Evolutionary conservation across 805 yeast genomes (phyloP).

Genomic region (Tetrapisispora taiwanensis): DNA sequence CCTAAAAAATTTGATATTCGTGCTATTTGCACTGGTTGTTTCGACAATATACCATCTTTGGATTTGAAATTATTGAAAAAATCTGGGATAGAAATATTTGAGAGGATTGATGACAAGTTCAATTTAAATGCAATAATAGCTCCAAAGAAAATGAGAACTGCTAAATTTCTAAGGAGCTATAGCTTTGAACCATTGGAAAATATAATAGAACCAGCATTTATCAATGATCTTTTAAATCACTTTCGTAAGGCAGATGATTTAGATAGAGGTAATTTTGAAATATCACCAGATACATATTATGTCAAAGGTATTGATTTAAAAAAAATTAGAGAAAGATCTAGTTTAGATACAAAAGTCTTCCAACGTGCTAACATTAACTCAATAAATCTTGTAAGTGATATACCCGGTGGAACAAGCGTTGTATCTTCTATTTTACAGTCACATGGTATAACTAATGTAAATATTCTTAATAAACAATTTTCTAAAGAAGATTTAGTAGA

Average conservation of each 20-base stretch:
- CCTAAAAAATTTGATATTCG: slow-evolving; percentile 28
- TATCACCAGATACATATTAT: no score
- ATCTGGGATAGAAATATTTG: slow-evolving; percentile 48
- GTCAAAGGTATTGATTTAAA: no score
- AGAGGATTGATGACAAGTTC: slow-evolving; percentile 18
- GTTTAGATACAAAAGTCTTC: slow-evolving; percentile 16
- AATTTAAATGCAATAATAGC: slow-evolving; percentile 53
- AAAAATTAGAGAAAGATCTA: slow-evolving; percentile 11
- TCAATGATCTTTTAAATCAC: slow-evolving; percentile 37
- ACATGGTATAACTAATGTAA: slow-evolving; percentile 21
- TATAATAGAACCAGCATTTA: slow-evolving; percentile 46
- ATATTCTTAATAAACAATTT: slow-evolving; percentile 14
- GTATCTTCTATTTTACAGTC: slow-evolving; percentile 19
- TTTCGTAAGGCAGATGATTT: slow-evolving; percentile 6
- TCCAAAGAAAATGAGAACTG: slow-evolving; percentile 76
- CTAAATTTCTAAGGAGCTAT: slow-evolving; percentile 67
- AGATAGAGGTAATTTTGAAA: no score
- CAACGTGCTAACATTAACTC: slow-evolving; percentile 15
- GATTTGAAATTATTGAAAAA: slow-evolving; percentile 36
- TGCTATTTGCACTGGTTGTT: slow-evolving; percentile 57
- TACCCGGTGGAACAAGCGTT: slow-evolving; percentile 22
- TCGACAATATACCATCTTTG: slow-evolving; percentile 30
- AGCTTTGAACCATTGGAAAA: slow-evolving; percentile 41
- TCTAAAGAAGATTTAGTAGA: slow-evolving; percentile 9
- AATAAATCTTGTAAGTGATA: slow-evolving; percentile 19